Conservation (phyloP, 306 rosid species). For the Prunus persica region Prunus_persica_NCBIv2 NC_034011.1:2809001-2809500, state of each 20-base stretch:
- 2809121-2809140: constrained; percentile 75
- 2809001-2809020: constrained; percentile 86
- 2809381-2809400: constrained; percentile 77
- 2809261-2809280: constrained; percentile 70
- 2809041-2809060: constrained; percentile 72
- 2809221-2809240: constrained; percentile 71
- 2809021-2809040: constrained; percentile 77
- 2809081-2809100: constrained; percentile 82
- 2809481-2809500: constrained; percentile 44
- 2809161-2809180: constrained; percentile 95
- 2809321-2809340: constrained; percentile 65
- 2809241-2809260: constrained; percentile 87
- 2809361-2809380: constrained; percentile 88
- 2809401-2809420: constrained; percentile 49
- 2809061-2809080: constrained; percentile 97
- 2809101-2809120: constrained; percentile 77
- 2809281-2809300: constrained; percentile 61
- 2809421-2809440: constrained; percentile 78
- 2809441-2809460: constrained; percentile 54
- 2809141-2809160: constrained; percentile 85
- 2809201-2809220: constrained; percentile 71
- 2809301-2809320: constrained; percentile 61
- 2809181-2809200: constrained; percentile 93
- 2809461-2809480: constrained; percentile 55
- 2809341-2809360: constrained; percentile 87